Base-by-base conservation (phyloP, 768 basidiomycete species). In the Suillus subluteus region DNA sequence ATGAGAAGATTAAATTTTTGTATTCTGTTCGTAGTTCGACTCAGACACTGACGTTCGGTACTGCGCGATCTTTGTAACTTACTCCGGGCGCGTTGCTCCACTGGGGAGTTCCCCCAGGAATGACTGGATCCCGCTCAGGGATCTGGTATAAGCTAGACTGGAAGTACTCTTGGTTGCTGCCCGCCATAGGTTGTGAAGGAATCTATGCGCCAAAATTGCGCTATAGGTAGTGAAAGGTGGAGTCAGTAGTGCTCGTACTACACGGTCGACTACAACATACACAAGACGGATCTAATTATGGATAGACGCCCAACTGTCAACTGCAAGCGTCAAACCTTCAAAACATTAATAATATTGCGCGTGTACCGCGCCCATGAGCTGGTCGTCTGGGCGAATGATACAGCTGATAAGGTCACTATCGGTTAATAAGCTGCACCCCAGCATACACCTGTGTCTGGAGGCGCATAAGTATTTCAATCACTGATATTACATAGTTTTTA, bases 121-220 rank as follows among this genome's bases (percentile, higher is more conserved):
- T 16, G 38, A 73, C 66, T 23, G 75, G 75, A n/a, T 79, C 73
- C 66, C 73, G 73, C 23, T 81, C 80, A 58, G 72, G 71, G 30
- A 73, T 73, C 63, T 74, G 73, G 26, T 69, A 59, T 35, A 74
- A 59, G 41, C 71, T 65, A 50, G 69, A 74, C 46, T 74, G 69
- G 55, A 68, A 70, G 65, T 69, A 69, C 9, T 65, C 65, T 64
- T 63, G 65, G 37, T 65, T 65, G 37, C 63, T 65, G 41, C 62
- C 62, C 7, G 65, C 59, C 65, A 65, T 65, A 23, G 5, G 16
- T 37, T 23, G 38, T 23, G 18, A 18, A 61, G 26, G 9, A 26
- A 61, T 61, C 26, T 61, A 30, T 43, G 40, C 30, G 54, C 32
- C 16, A 32, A 18, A 26, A 9, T 61, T 54, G 52, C 15, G 35